phyloP scores from a whole-genome alignment of 2,329 filamentous ascomycete genomes.

The Xylariomycetidae sp. region DNA sequence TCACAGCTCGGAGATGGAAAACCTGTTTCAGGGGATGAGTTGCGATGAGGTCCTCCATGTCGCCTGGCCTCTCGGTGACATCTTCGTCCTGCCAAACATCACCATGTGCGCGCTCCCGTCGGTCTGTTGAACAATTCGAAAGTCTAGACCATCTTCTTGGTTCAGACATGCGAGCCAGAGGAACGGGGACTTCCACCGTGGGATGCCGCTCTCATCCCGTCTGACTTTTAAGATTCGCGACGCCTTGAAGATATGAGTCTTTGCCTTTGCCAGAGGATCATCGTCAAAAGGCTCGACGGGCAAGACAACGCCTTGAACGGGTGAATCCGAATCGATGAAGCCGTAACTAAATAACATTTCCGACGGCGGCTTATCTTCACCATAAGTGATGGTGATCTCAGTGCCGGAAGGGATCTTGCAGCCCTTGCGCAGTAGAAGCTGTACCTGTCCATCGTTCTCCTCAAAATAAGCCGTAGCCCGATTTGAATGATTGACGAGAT shows the following conservation, averaged over 20 bases:
- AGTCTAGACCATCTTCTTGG: slow-evolving; percentile 76
- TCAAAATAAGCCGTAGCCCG: slow-evolving; percentile 76
- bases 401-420: slow-evolving; percentile 49
- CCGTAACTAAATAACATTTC: slow-evolving; percentile 98
- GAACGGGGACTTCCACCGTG: slow-evolving; percentile 70
- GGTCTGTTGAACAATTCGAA: slow-evolving; percentile 66
- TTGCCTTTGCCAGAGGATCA: slow-evolving; percentile 72
- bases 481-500: slow-evolving; percentile 85
- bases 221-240: slow-evolving; percentile 57
- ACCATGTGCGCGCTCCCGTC: slow-evolving; percentile 67
- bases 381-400: slow-evolving; percentile 86
- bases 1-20: slow-evolving; percentile 71
- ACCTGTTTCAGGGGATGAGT: slow-evolving; percentile 63
- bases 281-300: slow-evolving; percentile 55
- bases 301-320: slow-evolving; percentile 42
- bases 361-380: slow-evolving; percentile 76
- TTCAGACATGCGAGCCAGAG: slow-evolving; percentile 80
- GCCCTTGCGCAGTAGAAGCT: slow-evolving; percentile 61
- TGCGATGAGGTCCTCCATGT: slow-evolving; percentile 58
- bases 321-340: slow-evolving; percentile 66
- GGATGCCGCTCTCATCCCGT: slow-evolving; percentile 30
- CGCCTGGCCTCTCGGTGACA: slow-evolving; percentile 45
- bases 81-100: slow-evolving; percentile 71
- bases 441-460: slow-evolving; percentile 61
- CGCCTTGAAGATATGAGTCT: slow-evolving; percentile 62